Conservation (phyloP, 176 grass and related monocot genomes). For the Zea mays region DNA sequence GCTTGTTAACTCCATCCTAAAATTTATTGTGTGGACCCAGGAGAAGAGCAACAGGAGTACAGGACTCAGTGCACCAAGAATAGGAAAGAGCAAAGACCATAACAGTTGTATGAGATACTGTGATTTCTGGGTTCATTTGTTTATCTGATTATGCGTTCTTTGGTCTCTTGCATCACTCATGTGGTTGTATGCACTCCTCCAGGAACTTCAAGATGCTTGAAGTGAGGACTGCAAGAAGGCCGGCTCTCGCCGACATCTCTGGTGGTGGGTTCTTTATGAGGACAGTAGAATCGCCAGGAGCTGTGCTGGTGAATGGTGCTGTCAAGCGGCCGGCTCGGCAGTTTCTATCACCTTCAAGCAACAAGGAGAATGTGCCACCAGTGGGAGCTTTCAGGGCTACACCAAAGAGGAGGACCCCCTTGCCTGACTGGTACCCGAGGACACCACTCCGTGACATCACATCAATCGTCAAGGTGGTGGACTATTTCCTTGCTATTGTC, state of each 20-base stretch:
- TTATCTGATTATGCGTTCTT: constrained; percentile 17
- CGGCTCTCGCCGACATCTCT: constrained; percentile 31
- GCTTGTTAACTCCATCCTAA: neutral
- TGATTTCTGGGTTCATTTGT: neutral
- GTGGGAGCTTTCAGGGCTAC: constrained; percentile 20
- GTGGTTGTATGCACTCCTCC: neutral
- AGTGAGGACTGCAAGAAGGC: constrained; percentile 33
- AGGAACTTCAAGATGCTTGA: constrained; percentile 52
- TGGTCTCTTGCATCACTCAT: constrained; percentile 5
- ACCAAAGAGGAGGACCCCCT: constrained; percentile 57
- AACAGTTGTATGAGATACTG: neutral
- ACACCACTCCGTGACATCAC: constrained; percentile 66
- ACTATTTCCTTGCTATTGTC: constrained; percentile 8
- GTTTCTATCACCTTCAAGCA: constrained; percentile 7
- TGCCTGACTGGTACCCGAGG: constrained; percentile 70
- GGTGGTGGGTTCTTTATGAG: constrained; percentile 61
- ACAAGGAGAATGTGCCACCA: constrained; percentile 52
- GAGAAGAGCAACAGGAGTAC: neutral
- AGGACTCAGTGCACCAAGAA: neutral
- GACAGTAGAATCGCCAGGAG: constrained; percentile 38
- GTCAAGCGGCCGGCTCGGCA: constrained; percentile 28
- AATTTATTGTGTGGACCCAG: neutral
- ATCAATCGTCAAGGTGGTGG: constrained; percentile 53
- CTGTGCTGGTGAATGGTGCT: constrained; percentile 29
- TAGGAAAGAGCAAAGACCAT: neutral